Percentiles rank a stretch among this genome's conserved stretches.
phyloP scores from a whole-genome alignment of 2,329 filamentous ascomycete species.

The Penicillium sp. region DNA sequence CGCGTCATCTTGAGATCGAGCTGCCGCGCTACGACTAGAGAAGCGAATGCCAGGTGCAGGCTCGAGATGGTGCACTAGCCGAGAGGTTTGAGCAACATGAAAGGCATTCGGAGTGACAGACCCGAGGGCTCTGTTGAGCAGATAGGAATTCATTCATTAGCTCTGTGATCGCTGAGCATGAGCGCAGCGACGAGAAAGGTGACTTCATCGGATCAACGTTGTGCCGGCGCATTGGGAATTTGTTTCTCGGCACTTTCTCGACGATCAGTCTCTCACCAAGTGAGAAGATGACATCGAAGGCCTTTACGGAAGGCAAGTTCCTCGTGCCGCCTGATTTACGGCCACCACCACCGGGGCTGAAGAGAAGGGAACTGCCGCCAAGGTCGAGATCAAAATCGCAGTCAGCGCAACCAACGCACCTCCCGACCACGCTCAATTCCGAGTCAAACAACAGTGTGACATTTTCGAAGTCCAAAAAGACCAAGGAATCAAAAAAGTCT shows the following conservation, averaged over 20 bases:
- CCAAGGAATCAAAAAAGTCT: no score
- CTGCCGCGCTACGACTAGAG: slow-evolving; percentile 53
- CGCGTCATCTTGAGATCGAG: slow-evolving; percentile 9
- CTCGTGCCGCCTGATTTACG: neutral
- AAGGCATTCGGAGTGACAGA: slow-evolving; percentile 63
- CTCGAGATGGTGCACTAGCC: slow-evolving; percentile 67
- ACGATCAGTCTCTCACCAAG: neutral
- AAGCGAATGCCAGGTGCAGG: slow-evolving; percentile 67
- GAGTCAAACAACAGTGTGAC: no score
- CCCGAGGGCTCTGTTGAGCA: slow-evolving; percentile 74
- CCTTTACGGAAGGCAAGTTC: neutral
- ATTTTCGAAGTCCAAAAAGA: no score
- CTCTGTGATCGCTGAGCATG: neutral
- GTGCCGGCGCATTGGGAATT: slow-evolving; percentile 17
- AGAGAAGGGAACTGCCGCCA: neutral
- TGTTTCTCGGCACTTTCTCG: neutral
- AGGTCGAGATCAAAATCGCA: neutral
- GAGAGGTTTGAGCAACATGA: slow-evolving; percentile 62
- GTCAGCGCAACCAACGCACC: no score
- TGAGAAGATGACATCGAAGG: neutral
- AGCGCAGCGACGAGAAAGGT: slow-evolving; percentile 10
- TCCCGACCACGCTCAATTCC: no score
- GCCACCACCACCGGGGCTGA: neutral
- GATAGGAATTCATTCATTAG: slow-evolving; percentile 65
- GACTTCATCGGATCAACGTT: slow-evolving; percentile 31